Evolutionary conservation across 1,139 yeast species (phyloP).

Genomic region (Geotrichum fermentans): DNA sequence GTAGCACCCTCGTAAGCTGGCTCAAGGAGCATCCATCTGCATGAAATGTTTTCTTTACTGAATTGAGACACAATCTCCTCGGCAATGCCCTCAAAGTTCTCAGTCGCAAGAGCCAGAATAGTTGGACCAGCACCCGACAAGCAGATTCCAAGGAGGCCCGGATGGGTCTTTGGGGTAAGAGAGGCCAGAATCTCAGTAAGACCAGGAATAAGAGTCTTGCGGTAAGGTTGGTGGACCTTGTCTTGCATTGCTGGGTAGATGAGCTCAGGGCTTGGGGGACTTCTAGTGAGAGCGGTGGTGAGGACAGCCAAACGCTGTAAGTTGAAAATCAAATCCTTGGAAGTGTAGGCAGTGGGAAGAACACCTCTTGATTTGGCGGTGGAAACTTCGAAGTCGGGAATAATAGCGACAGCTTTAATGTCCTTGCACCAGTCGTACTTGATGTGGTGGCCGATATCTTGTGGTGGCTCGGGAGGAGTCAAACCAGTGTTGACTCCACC

Average conservation of each 20-base stretch:
- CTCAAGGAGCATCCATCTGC: constrained; percentile 78
- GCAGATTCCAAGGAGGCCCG: constrained; percentile 88
- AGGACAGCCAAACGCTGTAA: constrained; percentile 70
- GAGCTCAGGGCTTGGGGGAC: constrained; percentile 74
- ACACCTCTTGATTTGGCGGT: constrained; percentile 90
- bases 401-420: constrained; percentile 82
- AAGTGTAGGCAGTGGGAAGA: constrained; percentile 73
- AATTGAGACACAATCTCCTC: constrained; percentile 65
- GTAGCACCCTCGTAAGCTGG: constrained; percentile 84
- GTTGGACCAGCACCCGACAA: constrained; percentile 98
- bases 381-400: constrained; percentile 90
- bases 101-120: constrained; percentile 86
- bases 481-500: constrained; percentile 62
- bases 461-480: constrained; percentile 79
- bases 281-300: constrained; percentile 77
- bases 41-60: constrained; percentile 57
- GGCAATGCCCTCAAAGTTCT: constrained; percentile 81
- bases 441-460: constrained; percentile 81
- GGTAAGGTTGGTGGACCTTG: constrained; percentile 90
- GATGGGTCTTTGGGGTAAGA: constrained; percentile 75
- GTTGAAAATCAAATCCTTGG: constrained; percentile 82
- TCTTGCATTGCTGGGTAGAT: constrained; percentile 96
- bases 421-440: constrained; percentile 77
- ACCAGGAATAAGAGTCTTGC: constrained; percentile 88
- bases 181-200: constrained; percentile 72